These are phyloP conservation scores for Lepidium africanum DNA, from an alignment of 345 rosid genomes.

Conservation along the genomic window DNA sequence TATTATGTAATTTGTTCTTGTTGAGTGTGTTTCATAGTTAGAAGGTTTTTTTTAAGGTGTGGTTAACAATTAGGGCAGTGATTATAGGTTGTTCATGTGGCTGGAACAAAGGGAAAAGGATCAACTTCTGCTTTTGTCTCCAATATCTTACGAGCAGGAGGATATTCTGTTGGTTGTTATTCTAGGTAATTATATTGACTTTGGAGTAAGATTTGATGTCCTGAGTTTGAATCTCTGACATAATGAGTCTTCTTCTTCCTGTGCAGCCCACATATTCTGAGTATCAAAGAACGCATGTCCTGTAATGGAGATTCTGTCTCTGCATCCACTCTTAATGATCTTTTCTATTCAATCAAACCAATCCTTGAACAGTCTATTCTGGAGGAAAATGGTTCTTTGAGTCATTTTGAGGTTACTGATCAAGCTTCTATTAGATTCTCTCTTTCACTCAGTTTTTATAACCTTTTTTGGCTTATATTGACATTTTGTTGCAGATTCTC, in stretches of 20 bases:
- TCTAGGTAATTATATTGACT: conserved; percentile 43
- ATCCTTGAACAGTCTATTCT: conserved; percentile 52
- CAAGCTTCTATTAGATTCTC: not conserved
- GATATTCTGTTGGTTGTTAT: conserved; percentile 75
- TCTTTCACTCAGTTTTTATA: not conserved
- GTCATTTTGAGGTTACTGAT: conserved; percentile 78
- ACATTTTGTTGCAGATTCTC: conserved; percentile 47
- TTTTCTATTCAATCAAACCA: conserved; percentile 45
- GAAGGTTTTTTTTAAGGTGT: no score
- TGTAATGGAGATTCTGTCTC: conserved; percentile 58
- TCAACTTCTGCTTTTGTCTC: conserved; percentile 85
- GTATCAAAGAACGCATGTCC: conserved; percentile 72
- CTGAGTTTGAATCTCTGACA: not conserved
- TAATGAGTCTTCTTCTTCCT: not conserved
- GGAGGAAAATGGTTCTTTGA: conserved; percentile 53
- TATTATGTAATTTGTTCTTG: no score
- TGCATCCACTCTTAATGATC: conserved; percentile 42
- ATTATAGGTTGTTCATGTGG: conserved; percentile 64
- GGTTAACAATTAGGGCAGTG: not conserved
- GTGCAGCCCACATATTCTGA: conserved; percentile 71
- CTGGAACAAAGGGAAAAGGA: conserved; percentile 97
- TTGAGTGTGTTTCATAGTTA: no score
- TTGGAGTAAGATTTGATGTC: not conserved
- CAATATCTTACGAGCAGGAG: conserved; percentile 63
- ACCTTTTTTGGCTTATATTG: not conserved